Evolutionary conservation across 169 alveolate genomes (phyloP).

Genomic region (Babesia sp.): DNA sequence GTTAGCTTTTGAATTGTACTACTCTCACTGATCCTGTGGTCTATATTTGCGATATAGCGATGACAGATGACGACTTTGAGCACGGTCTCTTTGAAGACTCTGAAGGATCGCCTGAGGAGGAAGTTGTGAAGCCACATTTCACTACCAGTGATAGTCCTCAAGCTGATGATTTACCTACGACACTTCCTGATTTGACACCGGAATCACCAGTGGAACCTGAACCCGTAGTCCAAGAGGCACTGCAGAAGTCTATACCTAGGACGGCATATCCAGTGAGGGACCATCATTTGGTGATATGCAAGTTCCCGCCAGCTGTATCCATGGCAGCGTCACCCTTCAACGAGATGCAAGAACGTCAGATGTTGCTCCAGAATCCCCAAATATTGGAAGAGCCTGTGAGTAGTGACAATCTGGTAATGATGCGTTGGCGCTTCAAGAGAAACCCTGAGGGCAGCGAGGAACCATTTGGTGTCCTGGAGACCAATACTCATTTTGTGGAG

Average conservation of each 20-base stretch:
- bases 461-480: constrained; percentile 26
- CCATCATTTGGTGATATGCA: constrained; percentile 57
- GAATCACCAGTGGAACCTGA: constrained; percentile 6
- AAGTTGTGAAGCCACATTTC: not conserved
- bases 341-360: constrained; percentile 33
- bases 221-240: not conserved
- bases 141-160: constrained; percentile 14
- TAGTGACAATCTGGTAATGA: constrained; percentile 10
- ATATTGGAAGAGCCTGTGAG: constrained; percentile 51
- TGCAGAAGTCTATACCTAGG: constrained; percentile 13
- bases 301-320: constrained; percentile 61
- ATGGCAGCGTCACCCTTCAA: constrained; percentile 39
- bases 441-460: not conserved
- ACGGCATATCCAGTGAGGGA: constrained; percentile 39
- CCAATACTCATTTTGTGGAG: constrained; percentile 58
- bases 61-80: constrained; percentile 9
- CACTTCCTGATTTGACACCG: constrained; percentile 4
- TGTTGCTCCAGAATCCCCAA: constrained; percentile 41
- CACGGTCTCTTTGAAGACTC: constrained; percentile 61
- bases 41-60: not conserved
- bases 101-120: constrained; percentile 36
- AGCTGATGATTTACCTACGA: not conserved
- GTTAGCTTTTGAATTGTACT: too few species aligned
- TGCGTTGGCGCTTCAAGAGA: constrained; percentile 36
- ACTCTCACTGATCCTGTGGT: not conserved